Base-by-base conservation (phyloP, 2,329 filamentous ascomycete genomes). In the Trichoderma semiorbis region DNA sequence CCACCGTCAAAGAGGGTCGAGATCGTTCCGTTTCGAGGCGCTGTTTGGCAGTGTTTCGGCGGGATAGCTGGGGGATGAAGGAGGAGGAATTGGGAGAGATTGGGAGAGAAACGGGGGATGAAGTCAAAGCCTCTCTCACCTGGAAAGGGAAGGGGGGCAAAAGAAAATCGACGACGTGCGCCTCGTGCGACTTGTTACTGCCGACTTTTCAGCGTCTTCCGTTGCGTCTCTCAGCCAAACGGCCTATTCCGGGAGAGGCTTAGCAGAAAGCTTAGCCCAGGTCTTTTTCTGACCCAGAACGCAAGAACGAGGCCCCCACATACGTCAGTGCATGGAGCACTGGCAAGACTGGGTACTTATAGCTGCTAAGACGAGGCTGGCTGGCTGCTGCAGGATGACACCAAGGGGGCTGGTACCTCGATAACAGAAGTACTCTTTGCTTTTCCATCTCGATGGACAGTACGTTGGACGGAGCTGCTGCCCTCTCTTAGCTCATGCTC, bases 231-330 rank as follows among this genome's bases (percentile, higher is more conserved):
- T 34, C 55, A n/a, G 24, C 6, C 53, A 47, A 18, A 32, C 39
- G 66, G 53, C 16, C 36, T n/a, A 61, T 69, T 28, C 66, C 66
- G 28, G n/a, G 53, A 69, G 55, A 10, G 55, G 66, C 66, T 69
- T 69, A 69, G 66, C 28, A 50, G 53, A 50, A 69, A 61, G 66
- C 66, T 69, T 69, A 61, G 66, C n/a, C 24, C 64, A 43, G 64
- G 32, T 14, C 28, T 30, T 30, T 57, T 3, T 2, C 47, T n/a
- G 47, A 18, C 21, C 28, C 30, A 53, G 43, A 53, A 65, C 39
- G 62, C 62, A 24, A 60, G 57, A 60, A 21, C 30, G 57, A 60
- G 10, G 28, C 57, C 57, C 53, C 57, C 57, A 34, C 57, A n/a
- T 34, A 60, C 57, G 62, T 50, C 62, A 65, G 62, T 50, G 5